Evolutionary conservation across 257 asterid species (phyloP).

Genomic region (Cynanchum wilfordii): DNA sequence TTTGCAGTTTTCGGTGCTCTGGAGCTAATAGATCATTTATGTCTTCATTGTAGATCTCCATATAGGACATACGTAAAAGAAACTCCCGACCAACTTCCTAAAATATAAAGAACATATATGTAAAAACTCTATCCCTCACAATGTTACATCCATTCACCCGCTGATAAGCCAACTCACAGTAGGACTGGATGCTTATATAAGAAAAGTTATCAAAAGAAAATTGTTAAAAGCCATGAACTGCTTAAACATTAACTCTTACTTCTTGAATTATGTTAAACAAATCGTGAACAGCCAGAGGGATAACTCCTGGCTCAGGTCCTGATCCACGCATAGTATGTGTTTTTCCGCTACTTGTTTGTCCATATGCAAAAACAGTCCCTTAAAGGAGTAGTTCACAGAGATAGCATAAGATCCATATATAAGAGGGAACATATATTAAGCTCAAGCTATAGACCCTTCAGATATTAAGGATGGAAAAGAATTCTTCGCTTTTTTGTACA

Average conservation of each 20-base stretch:
- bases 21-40: constrained; percentile 93
- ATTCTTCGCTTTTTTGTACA: not conserved
- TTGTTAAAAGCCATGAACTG: not conserved
- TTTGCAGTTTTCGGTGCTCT: constrained; percentile 82
- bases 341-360: constrained; percentile 96
- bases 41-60: constrained; percentile 97
- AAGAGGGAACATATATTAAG: not conserved
- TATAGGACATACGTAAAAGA: constrained; percentile 91
- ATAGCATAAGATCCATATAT: not conserved
- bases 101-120: constrained; percentile 15
- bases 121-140: not conserved
- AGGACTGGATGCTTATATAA: not conserved
- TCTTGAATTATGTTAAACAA: constrained; percentile 63
- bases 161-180: not conserved
- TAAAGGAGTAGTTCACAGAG: not conserved
- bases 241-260: constrained; percentile 34
- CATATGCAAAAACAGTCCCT: constrained; percentile 99
- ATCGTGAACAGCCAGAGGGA: constrained; percentile 76
- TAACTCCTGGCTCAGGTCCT: constrained; percentile 80
- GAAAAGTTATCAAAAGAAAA: not conserved
- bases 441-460: not conserved
- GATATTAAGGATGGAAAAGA: not conserved
- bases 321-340: constrained; percentile 98
- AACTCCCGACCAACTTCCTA: constrained; percentile 79
- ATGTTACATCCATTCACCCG: not conserved